Conservation (phyloP, 257 asterid genomes). For the Craterostigma plantagineum region DNA sequence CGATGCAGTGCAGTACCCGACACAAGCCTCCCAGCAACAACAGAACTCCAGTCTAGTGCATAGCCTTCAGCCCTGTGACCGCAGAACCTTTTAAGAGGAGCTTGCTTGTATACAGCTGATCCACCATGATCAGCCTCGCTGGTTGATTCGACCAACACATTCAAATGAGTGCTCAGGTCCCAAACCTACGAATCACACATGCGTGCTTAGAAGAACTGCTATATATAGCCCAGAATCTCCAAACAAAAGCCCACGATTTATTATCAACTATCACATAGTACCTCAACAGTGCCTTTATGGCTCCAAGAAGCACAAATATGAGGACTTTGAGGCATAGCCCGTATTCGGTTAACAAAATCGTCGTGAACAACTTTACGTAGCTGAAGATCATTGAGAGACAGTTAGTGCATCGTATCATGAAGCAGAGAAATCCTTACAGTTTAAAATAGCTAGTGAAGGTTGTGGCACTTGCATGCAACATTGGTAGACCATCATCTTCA, state of each 20-base stretch:
- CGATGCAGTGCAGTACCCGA: conserved; percentile 29
- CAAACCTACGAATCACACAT: conserved; percentile 39
- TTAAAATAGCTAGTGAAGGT: not conserved
- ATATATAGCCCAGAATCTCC: too few species aligned
- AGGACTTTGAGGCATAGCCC: conserved; percentile 72
- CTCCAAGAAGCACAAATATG: conserved; percentile 94
- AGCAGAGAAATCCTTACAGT: not conserved
- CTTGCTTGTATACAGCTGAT: conserved; percentile 30
- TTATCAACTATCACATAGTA: conserved; percentile 6
- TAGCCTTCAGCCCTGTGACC: conserved; percentile 96
- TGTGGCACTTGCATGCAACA: conserved; percentile 33
- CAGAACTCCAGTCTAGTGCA: conserved; percentile 93
- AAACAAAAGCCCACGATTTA: too few species aligned
- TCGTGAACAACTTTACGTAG: conserved; percentile 48
- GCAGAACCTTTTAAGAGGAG: conserved; percentile 51
- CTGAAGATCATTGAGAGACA: conserved; percentile 23
- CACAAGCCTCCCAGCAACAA: conserved; percentile 77
- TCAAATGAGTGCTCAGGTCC: conserved; percentile 78
- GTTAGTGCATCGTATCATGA: conserved; percentile 1
- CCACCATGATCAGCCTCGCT: conserved; percentile 25
- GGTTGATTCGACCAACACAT: conserved; percentile 42
- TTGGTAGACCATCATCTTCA: conserved; percentile 35
- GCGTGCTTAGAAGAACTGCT: too few species aligned
- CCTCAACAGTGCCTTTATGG: conserved; percentile 79
- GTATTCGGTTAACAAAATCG: conserved; percentile 78